A percentile compares a stretch with the other conserved stretches of the same genome.
These are phyloP conservation scores for Chrysoporthe cubensis DNA, from an alignment of 2,329 filamentous ascomycete species.

Conservation along the genomic window DNA sequence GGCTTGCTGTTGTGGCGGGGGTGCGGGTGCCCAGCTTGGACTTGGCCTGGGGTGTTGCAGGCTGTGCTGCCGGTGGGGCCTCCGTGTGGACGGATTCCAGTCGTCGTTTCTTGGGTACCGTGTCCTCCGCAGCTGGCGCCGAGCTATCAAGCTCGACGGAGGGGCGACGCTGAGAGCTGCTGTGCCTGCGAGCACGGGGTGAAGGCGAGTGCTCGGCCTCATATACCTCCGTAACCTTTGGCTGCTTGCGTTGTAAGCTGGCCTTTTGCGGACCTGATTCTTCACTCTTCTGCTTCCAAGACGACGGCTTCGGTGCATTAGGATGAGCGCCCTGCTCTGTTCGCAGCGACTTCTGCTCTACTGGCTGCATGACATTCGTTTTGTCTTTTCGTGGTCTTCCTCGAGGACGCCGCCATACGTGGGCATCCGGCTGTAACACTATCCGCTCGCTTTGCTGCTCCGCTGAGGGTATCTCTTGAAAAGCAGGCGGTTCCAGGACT, in stretches of 20 bases:
- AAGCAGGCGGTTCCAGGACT: not conserved
- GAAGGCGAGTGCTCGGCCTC: too few relatives aligned
- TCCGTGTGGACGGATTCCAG: not conserved
- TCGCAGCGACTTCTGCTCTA: too few relatives aligned
- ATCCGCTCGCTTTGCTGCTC: not conserved
- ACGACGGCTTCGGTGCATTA: too few relatives aligned
- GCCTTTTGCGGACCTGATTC: too few relatives aligned
- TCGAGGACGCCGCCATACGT: not conserved
- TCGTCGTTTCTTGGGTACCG: not conserved
- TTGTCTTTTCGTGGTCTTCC: too few relatives aligned
- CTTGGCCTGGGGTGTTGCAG: slow-evolving; percentile 18
- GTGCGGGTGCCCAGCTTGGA: slow-evolving; percentile 34
- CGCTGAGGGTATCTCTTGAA: not conserved
- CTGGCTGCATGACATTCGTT: too few relatives aligned
- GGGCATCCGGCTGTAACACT: not conserved
- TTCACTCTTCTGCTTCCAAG: too few relatives aligned
- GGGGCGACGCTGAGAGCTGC: not conserved
- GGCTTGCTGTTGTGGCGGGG: slow-evolving; percentile 33
- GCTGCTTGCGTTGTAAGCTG: too few relatives aligned
- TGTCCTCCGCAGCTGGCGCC: not conserved
- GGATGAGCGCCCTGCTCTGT: too few relatives aligned
- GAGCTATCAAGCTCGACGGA: not conserved
- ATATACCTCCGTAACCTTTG: too few relatives aligned
- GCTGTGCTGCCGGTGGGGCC: not conserved
- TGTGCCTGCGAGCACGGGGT: too few relatives aligned